A percentile compares a stretch with the other conserved stretches of the same genome.
phyloP scores from a whole-genome alignment of 495 filamentous ascomycete species.

The Talaromyces adpressus region DNA sequence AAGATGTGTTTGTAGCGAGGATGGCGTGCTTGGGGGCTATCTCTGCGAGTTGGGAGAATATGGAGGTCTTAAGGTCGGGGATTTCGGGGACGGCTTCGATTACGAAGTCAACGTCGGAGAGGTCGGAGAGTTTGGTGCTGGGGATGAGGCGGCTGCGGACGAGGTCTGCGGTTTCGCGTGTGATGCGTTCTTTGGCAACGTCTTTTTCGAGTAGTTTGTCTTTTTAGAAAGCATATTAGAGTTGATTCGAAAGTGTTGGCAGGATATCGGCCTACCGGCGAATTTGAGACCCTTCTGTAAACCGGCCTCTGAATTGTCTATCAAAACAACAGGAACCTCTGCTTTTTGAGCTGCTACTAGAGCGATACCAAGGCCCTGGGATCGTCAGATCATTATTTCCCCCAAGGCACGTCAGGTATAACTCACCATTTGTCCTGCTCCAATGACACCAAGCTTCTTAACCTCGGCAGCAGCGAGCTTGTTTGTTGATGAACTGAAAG shows the following conservation, averaged over 20 bases:
- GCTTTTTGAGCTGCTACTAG: slow-evolving; percentile 87
- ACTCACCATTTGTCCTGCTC: slow-evolving; percentile 92
- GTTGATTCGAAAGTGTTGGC: background rate
- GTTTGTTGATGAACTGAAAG: slow-evolving; percentile 33
- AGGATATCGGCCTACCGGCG: slow-evolving; percentile 51
- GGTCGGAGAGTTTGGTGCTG: slow-evolving; percentile 67
- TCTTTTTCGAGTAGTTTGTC: slow-evolving; percentile 92
- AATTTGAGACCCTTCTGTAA: slow-evolving; percentile 88
- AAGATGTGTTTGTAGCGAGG: slow-evolving; percentile 95
- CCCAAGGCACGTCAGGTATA: too few relatives aligned
- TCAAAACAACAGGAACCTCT: slow-evolving; percentile 72
- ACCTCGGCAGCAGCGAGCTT: slow-evolving; percentile 57
- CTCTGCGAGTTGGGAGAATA: slow-evolving; percentile 78
- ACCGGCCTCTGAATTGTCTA: slow-evolving; percentile 81
- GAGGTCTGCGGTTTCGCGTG: slow-evolving; percentile 66
- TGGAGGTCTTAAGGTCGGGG: slow-evolving; percentile 72
- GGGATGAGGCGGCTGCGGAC: slow-evolving; percentile 60
- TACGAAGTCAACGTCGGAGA: slow-evolving; percentile 87
- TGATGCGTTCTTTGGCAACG: slow-evolving; percentile 74
- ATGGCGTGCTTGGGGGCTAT: slow-evolving; percentile 84
- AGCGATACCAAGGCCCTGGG: slow-evolving; percentile 92
- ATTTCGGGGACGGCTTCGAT: slow-evolving; percentile 98
- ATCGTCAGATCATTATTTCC: background rate
- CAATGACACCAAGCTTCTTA: slow-evolving; percentile 85
- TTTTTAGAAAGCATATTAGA: slow-evolving; percentile 18